A percentile compares a stretch with the other conserved stretches of the same genome.
phyloP scores from a whole-genome alignment of 495 filamentous ascomycete genomes.

The Glarea lozoyensis region DNA sequence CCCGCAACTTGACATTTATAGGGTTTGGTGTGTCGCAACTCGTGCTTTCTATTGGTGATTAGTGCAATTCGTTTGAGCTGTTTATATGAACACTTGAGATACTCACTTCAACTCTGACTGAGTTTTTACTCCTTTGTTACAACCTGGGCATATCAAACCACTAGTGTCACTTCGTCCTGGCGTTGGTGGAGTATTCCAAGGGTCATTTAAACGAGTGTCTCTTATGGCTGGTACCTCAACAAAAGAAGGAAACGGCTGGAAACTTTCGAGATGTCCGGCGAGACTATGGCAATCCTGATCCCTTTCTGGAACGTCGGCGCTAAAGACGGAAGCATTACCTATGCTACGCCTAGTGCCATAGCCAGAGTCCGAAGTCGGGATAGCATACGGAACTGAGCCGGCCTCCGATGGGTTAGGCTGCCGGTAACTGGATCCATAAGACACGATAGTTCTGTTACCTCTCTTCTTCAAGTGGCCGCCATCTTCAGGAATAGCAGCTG shows the following conservation, averaged over 20 bases:
- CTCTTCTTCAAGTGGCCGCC: slow-evolving; percentile 8
- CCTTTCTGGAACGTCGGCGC: slow-evolving; percentile 15
- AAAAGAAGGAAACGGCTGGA: slow-evolving; percentile 6
- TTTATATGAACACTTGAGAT: background rate
- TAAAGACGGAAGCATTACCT: slow-evolving; percentile 17
- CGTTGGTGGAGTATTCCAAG: slow-evolving; percentile 14
- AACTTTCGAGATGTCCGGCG: slow-evolving; percentile 12
- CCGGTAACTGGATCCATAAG: slow-evolving; percentile 16
- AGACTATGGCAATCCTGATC: slow-evolving; percentile 20
- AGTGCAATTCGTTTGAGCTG: too few species aligned
- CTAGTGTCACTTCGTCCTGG: slow-evolving; percentile 5
- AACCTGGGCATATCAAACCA: slow-evolving; percentile 23
- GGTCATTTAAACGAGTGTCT: slow-evolving; percentile 10
- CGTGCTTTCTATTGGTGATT: slow-evolving; percentile 59
- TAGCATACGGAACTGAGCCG: slow-evolving; percentile 42
- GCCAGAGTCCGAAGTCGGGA: slow-evolving; percentile 49
- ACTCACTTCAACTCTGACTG: slow-evolving; percentile 35
- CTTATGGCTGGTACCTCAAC: slow-evolving; percentile 4
- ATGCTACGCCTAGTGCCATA: slow-evolving; percentile 41
- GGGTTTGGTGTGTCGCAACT: slow-evolving; percentile 65
- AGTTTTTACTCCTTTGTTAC: slow-evolving; percentile 31
- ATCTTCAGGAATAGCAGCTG: slow-evolving; percentile 13
- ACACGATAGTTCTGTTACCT: slow-evolving; percentile 6
- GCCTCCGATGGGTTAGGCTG: slow-evolving; percentile 40
- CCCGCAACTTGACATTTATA: slow-evolving; percentile 53